phyloP scores from a whole-genome alignment of 2,329 filamentous ascomycete genomes.

The Fusarium illudens region DNA sequence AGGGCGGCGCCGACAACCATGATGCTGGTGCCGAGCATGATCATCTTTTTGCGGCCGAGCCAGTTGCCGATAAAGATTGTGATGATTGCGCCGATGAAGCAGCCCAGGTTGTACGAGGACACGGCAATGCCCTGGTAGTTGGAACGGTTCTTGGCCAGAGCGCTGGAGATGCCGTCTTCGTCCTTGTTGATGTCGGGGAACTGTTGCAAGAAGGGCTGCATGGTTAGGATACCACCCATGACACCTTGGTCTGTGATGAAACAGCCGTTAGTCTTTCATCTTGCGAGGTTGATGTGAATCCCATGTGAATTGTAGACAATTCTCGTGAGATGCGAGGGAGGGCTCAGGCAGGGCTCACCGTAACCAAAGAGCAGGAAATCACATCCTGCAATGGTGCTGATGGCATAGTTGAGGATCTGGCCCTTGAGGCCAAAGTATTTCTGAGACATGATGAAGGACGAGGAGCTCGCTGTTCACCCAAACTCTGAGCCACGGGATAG shows the following conservation, averaged over 20 bases:
- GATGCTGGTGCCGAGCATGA: slow-evolving; percentile 66
- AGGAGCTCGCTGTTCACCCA: not conserved
- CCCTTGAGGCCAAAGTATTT: slow-evolving; percentile 73
- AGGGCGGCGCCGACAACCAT: slow-evolving; percentile 67
- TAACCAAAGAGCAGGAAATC: slow-evolving; percentile 73
- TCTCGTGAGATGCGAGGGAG: not conserved
- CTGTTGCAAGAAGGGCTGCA: slow-evolving; percentile 65
- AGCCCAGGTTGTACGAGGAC: slow-evolving; percentile 67
- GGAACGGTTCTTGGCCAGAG: slow-evolving; percentile 54
- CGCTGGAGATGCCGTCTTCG: slow-evolving; percentile 46
- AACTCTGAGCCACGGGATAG: not conserved
- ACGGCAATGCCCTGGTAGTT: slow-evolving; percentile 64
- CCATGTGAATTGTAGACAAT: not conserved
- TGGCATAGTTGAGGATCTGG: slow-evolving; percentile 71
- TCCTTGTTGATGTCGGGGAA: slow-evolving; percentile 63
- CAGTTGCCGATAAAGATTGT: slow-evolving; percentile 72
- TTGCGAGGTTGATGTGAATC: not conserved
- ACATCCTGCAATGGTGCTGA: slow-evolving; percentile 75
- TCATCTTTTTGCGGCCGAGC: slow-evolving; percentile 66
- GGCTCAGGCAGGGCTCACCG: slow-evolving; percentile 48
- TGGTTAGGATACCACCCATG: slow-evolving; percentile 77
- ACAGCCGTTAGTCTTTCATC: not conserved
- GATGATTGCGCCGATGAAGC: slow-evolving; percentile 70
- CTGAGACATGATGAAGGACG: slow-evolving; percentile 41
- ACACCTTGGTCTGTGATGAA: slow-evolving; percentile 71